phyloP scores from a whole-genome alignment of 2,329 filamentous ascomycete genomes.

The Alternaria triticimaculans region DNA sequence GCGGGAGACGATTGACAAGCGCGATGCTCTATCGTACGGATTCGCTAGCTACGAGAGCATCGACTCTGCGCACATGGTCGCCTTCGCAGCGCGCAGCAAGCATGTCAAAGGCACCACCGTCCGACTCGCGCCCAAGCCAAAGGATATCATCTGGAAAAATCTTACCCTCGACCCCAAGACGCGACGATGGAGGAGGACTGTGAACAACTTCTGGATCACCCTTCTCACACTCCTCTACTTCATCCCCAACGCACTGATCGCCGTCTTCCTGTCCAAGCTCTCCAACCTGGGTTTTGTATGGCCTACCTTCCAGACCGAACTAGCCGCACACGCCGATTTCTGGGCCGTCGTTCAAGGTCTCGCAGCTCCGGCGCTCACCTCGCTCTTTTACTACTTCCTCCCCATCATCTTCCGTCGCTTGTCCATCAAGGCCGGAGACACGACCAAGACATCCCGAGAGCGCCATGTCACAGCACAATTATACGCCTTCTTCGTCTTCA shows the following conservation, averaged over 20 bases:
- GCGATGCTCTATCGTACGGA: slow-evolving; percentile 87
- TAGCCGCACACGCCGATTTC: slow-evolving; percentile 67
- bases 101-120: slow-evolving; percentile 80
- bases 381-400: slow-evolving; percentile 83
- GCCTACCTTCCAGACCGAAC: slow-evolving; percentile 71
- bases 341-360: slow-evolving; percentile 96
- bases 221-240: slow-evolving; percentile 86
- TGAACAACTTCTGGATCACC: slow-evolving; percentile 84
- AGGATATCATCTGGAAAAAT: slow-evolving; percentile 96
- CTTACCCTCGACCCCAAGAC: slow-evolving; percentile 73
- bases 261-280: slow-evolving; percentile 89
- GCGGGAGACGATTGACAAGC: slow-evolving; percentile 80
- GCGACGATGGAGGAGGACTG: slow-evolving; percentile 73
- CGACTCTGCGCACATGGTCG: slow-evolving; percentile 84
- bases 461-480: slow-evolving; percentile 89
- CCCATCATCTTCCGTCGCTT: slow-evolving; percentile 91
- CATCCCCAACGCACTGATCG: slow-evolving; percentile 90
- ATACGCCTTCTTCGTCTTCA: slow-evolving; percentile 96
- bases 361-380: slow-evolving; percentile 83
- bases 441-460: slow-evolving; percentile 90
- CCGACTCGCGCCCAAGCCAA: slow-evolving; percentile 80
- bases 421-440: slow-evolving; percentile 81
- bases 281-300: slow-evolving; percentile 81
- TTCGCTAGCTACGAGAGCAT: slow-evolving; percentile 95
- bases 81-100: slow-evolving; percentile 80